A percentile compares a stretch with the other conserved stretches of the same genome.
Conservation (phyloP, 75 land plant genomes). For the Sequoia sempervirens region DNA sequence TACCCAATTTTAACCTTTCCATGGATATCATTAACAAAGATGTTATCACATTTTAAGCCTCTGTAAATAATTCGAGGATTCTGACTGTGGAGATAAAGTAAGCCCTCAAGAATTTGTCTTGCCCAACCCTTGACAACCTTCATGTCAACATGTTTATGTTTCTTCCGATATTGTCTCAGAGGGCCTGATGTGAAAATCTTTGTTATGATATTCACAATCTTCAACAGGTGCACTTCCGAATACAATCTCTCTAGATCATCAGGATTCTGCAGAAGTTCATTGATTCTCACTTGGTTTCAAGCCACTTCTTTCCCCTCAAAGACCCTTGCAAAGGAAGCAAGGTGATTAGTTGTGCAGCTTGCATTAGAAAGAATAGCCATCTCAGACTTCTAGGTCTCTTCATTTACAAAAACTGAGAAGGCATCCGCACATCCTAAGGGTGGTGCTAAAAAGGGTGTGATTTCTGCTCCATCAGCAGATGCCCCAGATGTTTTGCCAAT, state of each 20-base stretch:
- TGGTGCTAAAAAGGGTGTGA: too few relatives aligned
- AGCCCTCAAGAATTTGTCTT: slow-evolving; percentile 49
- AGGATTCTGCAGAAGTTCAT: too few relatives aligned
- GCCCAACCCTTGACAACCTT: slow-evolving; percentile 58
- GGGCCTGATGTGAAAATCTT: background rate
- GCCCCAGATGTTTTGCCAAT: too few relatives aligned
- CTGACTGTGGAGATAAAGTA: slow-evolving; percentile 76
- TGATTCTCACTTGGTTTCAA: slow-evolving; percentile 57
- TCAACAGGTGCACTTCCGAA: too few relatives aligned
- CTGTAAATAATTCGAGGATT: slow-evolving; percentile 72
- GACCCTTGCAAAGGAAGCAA: too few relatives aligned
- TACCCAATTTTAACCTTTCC: slow-evolving; percentile 89
- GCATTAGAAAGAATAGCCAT: too few relatives aligned
- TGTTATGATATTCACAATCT: background rate
- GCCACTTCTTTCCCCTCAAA: slow-evolving; percentile 65
- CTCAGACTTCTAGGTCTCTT: too few relatives aligned
- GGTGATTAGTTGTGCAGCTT: too few relatives aligned
- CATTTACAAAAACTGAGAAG: too few relatives aligned
- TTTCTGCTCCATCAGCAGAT: too few relatives aligned
- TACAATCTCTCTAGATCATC: too few relatives aligned
- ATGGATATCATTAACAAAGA: slow-evolving; percentile 76
- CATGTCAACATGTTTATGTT: slow-evolving; percentile 51
- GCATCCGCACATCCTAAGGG: too few relatives aligned
- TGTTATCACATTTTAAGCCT: slow-evolving; percentile 80
- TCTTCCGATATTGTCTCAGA: slow-evolving; percentile 18